Evolutionary conservation across 2,329 filamentous ascomycete species (phyloP).

Genomic region (Monascus ruber): DNA sequence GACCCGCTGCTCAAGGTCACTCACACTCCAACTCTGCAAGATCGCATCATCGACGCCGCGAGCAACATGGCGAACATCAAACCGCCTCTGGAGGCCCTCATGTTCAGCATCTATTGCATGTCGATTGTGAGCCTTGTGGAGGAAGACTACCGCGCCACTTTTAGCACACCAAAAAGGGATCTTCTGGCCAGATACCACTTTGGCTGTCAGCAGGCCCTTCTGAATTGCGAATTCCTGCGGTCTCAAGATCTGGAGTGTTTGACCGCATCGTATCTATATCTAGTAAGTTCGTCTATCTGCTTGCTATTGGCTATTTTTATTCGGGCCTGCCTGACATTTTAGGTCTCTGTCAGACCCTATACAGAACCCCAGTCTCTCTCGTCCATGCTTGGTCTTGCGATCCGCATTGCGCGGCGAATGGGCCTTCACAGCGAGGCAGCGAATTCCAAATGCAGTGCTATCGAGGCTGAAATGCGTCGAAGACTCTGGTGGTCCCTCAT

Average conservation of each 20-base stretch:
- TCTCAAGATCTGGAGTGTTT: slow-evolving; percentile 34
- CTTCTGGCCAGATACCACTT: slow-evolving; percentile 34
- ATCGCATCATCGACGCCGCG: slow-evolving; percentile 52
- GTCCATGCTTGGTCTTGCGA: slow-evolving; percentile 52
- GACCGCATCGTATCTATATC: slow-evolving; percentile 43
- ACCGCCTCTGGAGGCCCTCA: slow-evolving; percentile 51
- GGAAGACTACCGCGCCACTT: slow-evolving; percentile 39
- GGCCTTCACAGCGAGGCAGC: slow-evolving; percentile 55
- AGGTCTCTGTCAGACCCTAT: slow-evolving; percentile 47
- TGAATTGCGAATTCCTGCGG: slow-evolving; percentile 33
- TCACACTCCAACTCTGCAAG: slow-evolving; percentile 54
- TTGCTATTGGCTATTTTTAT: slow-evolving; percentile 10
- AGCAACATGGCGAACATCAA: slow-evolving; percentile 44
- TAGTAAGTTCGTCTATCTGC: slow-evolving; percentile 30
- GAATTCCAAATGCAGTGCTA: slow-evolving; percentile 31
- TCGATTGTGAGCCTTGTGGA: slow-evolving; percentile 45
- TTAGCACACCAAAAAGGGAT: slow-evolving; percentile 27
- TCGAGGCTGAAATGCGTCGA: slow-evolving; percentile 60
- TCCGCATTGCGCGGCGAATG: slow-evolving; percentile 57
- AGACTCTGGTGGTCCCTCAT: slow-evolving; percentile 64
- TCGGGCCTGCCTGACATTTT: slow-evolving; percentile 6
- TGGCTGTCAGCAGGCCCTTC: slow-evolving; percentile 37
- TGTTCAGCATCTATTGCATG: slow-evolving; percentile 58
- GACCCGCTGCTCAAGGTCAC: slow-evolving; percentile 59
- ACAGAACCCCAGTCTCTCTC: slow-evolving; percentile 50